A percentile compares a stretch with the other conserved stretches of the same genome.
These are phyloP conservation scores for Saccharomycopsis synnaedendra DNA, from an alignment of 805 yeast species.

Conservation along the genomic window DNA sequence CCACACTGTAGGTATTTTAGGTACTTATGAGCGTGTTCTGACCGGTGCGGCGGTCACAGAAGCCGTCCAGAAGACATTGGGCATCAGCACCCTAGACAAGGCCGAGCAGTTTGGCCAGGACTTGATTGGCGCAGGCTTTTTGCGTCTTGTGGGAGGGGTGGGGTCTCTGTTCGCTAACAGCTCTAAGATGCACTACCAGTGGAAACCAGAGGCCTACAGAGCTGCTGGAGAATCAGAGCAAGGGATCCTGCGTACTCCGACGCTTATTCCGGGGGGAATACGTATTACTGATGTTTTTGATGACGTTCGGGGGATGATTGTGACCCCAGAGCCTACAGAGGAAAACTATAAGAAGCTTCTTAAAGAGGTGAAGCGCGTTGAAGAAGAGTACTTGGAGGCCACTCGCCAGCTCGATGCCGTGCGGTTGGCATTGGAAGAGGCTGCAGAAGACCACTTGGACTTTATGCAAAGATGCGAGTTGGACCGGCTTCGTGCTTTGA, in stretches of 20 bases:
- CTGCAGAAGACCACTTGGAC: slow-evolving; percentile 55
- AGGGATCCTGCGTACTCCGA: neutral
- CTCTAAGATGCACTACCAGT: slow-evolving; percentile 64
- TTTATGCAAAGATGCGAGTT: slow-evolving; percentile 78
- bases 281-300: slow-evolving; percentile 15
- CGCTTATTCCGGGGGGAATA: slow-evolving; percentile 5
- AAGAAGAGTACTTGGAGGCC: slow-evolving; percentile 40
- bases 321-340: slow-evolving; percentile 17
- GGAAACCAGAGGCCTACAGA: slow-evolving; percentile 62
- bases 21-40: slow-evolving; percentile 51
- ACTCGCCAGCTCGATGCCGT: slow-evolving; percentile 50
- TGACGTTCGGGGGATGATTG: slow-evolving; percentile 14
- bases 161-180: slow-evolving; percentile 56
- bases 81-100: slow-evolving; percentile 34
- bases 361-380: slow-evolving; percentile 48
- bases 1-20: slow-evolving; percentile 56
- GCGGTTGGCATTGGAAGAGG: slow-evolving; percentile 66
- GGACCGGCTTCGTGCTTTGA: slow-evolving; percentile 66
- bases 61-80: slow-evolving; percentile 43
- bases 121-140: slow-evolving; percentile 45
- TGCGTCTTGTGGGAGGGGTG: slow-evolving; percentile 56
- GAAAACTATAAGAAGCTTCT: slow-evolving; percentile 36
- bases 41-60: slow-evolving; percentile 50
- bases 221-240: slow-evolving; percentile 28
- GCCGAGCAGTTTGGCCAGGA: slow-evolving; percentile 73